Evolutionary conservation across 331 rosid species (phyloP).

Genomic region (Malus hybrid): DNA sequence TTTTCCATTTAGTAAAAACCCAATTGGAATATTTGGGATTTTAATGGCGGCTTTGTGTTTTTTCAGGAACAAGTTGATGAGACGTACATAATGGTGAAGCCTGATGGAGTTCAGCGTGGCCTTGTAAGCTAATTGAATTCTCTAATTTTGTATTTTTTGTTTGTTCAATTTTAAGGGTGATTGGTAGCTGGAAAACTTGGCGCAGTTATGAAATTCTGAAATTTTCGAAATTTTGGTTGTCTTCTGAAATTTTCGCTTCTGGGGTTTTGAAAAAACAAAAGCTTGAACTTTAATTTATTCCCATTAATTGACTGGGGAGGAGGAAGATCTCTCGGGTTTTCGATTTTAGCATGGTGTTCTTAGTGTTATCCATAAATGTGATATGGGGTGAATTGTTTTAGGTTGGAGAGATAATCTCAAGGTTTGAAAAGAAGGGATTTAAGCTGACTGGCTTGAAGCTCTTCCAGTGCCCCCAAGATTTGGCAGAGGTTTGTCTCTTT

Average conservation of each 20-base stretch:
- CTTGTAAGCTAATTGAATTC: conserved; percentile 41
- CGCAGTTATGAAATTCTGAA: not conserved
- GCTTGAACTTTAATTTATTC: not conserved
- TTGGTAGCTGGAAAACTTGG: not conserved
- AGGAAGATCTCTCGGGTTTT: not conserved
- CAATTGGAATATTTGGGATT: conserved; percentile 3
- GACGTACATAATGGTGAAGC: conserved; percentile 93
- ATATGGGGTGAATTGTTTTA: conserved; percentile 24
- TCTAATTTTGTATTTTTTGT: not conserved
- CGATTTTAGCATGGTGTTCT: not conserved
- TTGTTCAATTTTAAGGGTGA: conserved; percentile 1
- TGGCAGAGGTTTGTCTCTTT: conserved; percentile 77
- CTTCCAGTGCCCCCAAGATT: conserved; percentile 72
- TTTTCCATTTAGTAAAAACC: not conserved
- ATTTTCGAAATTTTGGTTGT: not conserved
- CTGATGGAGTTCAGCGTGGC: conserved; percentile 95
- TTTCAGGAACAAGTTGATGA: conserved; percentile 81
- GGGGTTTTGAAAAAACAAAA: not conserved
- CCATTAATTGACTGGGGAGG: not conserved
- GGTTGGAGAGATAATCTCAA: conserved; percentile 94
- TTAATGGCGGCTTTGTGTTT: not conserved
- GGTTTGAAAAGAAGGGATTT: conserved; percentile 95
- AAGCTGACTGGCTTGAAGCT: conserved; percentile 90
- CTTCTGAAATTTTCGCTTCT: not conserved
- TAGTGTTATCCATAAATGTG: not conserved